Base-by-base conservation (phyloP, 345 rosid genomes). In the Psidium guajava region DNA sequence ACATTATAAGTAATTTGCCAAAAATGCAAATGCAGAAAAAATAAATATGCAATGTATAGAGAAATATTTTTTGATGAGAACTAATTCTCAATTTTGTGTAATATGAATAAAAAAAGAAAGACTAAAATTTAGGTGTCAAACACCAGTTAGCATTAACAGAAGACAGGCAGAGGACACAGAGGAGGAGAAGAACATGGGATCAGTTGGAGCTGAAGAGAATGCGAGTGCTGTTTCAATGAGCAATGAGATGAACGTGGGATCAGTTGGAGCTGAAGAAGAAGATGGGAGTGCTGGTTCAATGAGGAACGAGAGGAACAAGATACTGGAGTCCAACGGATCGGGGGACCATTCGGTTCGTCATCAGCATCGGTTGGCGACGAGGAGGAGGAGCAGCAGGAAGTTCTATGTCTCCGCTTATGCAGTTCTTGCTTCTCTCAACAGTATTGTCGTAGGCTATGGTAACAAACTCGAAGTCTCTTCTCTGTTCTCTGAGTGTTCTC, bases 391-490 rank as follows among this genome's bases (percentile, higher is more conserved):
- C 16, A 56, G 50, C 73, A 89, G 90, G 54, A 89, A 90, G 54
- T 93, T 87, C 86, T 95, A 89, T 84, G 88, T 95, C 61, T 80
- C 93, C 87, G 93, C 92, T 51, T 96, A 96, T 82, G 98, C 95
- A 40, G 87, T 95, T 87, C 92, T 96, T 85, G 98, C 98, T 25
- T 96, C 98, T 49, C 92, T 96, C 82, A 96, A 94, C 88, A 91
- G 91, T 84, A 98, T 94, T 86, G 94, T 95, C 89, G 95, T 94
- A 73, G 98, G 98, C 47, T 95, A 94, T 85, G 94, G 98, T 94
- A 84, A 92, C 84, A 5, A 52, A 51, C 83, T 47, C 54, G 14
- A 27, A 32, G 6, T 40, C 52, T 83, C 28, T 27, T 44, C 18
- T 42, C 77, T 4, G 52, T 74, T 14, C 32, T 75, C 42, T 20